Conservation (phyloP, 805 yeast species). For the Kodamaea kaohsiungensis region DNA sequence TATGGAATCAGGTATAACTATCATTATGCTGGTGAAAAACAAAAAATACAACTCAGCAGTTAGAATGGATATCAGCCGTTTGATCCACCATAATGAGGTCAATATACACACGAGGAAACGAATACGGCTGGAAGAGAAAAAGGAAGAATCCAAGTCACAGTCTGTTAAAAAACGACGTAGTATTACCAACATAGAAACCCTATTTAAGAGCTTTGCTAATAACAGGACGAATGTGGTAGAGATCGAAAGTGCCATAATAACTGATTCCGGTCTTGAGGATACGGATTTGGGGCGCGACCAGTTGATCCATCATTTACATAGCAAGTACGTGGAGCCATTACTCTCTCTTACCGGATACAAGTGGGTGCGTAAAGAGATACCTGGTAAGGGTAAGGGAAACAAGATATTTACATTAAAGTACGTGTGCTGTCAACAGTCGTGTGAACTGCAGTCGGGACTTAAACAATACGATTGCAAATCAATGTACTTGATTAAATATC, state of each 20-base stretch:
- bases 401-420: conserved; percentile 19
- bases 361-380: conserved; percentile 21
- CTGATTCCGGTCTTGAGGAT: background rate
- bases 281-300: background rate
- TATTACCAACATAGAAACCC: background rate
- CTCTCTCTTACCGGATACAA: conserved; percentile 17
- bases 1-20: background rate
- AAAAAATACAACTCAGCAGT: background rate
- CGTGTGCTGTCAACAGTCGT: conserved; percentile 18
- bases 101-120: conserved; percentile 1
- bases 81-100: conserved; percentile 2
- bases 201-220: background rate
- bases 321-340: conserved; percentile 18
- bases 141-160: background rate
- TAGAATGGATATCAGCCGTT: conserved; percentile 2
- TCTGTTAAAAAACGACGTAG: background rate
- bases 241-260: background rate
- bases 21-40: background rate
- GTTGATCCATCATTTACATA: conserved; percentile 10
- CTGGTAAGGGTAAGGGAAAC: conserved; percentile 18
- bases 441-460: conserved; percentile 5
- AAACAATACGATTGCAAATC: conserved; percentile 19
- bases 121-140: background rate
- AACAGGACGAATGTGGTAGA: background rate
- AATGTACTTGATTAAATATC: conserved; percentile 15